These are phyloP conservation scores for Pseudogymnoascus sp. DNA, from an alignment of 2,329 filamentous ascomycete species.

Conservation along the genomic window DNA sequence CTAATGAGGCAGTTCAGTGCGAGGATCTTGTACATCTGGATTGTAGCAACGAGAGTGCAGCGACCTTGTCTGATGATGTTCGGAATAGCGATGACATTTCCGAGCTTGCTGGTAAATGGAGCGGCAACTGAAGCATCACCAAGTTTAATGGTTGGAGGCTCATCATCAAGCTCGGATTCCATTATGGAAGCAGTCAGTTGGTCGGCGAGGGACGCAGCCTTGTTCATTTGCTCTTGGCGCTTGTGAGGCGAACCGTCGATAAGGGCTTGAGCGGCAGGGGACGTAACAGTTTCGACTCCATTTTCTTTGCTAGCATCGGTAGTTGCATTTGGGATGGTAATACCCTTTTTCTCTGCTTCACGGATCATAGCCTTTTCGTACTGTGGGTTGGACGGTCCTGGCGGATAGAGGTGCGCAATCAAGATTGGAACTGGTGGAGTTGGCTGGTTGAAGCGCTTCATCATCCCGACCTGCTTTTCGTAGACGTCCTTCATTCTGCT, in stretches of 20 bases:
- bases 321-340: conserved; percentile 43
- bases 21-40: conserved; percentile 99
- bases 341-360: conserved; percentile 71
- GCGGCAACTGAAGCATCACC: conserved; percentile 95
- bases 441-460: conserved; percentile 92
- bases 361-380: conserved; percentile 85
- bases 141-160: conserved; percentile 92
- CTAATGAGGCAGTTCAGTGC: conserved; percentile 96
- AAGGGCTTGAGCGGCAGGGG: conserved; percentile 54
- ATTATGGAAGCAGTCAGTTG: conserved; percentile 81
- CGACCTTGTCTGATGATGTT: conserved; percentile 98
- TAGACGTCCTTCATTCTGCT: conserved; percentile 99
- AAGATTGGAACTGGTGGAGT: conserved; percentile 81
- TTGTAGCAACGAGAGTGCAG: conserved; percentile 94
- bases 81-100: conserved; percentile 91
- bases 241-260: conserved; percentile 42
- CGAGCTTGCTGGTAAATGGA: conserved; percentile 94
- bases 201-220: conserved; percentile 73
- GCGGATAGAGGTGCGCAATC: conserved; percentile 91
- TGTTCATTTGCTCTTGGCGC: conserved; percentile 58
- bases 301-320: conserved; percentile 44
- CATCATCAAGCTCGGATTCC: conserved; percentile 77
- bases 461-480: conserved; percentile 86
- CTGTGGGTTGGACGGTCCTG: conserved; percentile 85
- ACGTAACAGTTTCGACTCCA: conserved; percentile 54